A percentile compares a stretch with the other conserved stretches of the same genome.
Conservation (phyloP, 106 monocot genomes). For the Dendrobium huoshanense region DNA sequence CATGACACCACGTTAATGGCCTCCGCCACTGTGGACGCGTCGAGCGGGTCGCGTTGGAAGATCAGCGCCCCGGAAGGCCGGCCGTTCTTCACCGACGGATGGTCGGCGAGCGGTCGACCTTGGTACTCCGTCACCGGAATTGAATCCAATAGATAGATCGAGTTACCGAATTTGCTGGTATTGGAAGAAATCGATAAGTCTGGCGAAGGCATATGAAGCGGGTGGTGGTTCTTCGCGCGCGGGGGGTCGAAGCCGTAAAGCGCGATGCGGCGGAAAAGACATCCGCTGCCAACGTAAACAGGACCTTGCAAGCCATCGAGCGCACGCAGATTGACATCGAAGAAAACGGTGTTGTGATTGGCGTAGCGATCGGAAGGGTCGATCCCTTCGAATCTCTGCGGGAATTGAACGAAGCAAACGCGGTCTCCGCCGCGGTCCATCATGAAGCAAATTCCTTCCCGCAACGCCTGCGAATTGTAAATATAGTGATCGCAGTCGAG, state of each 20-base stretch:
- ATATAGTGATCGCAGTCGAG: conserved; percentile 98
- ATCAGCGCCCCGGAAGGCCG: conserved; percentile 69
- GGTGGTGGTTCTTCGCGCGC: conserved; percentile 37
- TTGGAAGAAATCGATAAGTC: no score
- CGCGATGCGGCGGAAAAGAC: conserved; percentile 76
- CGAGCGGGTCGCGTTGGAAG: conserved; percentile 48
- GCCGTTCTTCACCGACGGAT: conserved; percentile 72
- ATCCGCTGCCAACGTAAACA: conserved; percentile 93
- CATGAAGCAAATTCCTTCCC: conserved; percentile 98
- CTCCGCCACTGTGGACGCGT: conserved; percentile 71
- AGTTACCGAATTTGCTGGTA: conserved; percentile 63
- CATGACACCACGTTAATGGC: conserved; percentile 81
- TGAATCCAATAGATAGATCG: conserved; percentile 51
- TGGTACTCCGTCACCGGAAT: conserved; percentile 82
- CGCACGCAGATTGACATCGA: conserved; percentile 97
- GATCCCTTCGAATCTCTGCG: conserved; percentile 91
- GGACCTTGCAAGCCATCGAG: conserved; percentile 91
- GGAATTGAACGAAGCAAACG: conserved; percentile 89
- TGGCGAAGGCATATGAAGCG: conserved; percentile 29
- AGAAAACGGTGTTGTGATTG: conserved; percentile 98
- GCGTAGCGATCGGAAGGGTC: conserved; percentile 96
- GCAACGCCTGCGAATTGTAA: conserved; percentile 69
- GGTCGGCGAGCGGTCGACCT: conserved; percentile 83
- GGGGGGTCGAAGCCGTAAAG: conserved; percentile 85
- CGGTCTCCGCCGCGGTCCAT: conserved; percentile 93